A percentile compares a stretch with the other conserved stretches of the same genome.
phyloP scores from a whole-genome alignment of 108 stramenopile genomes.

The Nitzschia sp. region DNA sequence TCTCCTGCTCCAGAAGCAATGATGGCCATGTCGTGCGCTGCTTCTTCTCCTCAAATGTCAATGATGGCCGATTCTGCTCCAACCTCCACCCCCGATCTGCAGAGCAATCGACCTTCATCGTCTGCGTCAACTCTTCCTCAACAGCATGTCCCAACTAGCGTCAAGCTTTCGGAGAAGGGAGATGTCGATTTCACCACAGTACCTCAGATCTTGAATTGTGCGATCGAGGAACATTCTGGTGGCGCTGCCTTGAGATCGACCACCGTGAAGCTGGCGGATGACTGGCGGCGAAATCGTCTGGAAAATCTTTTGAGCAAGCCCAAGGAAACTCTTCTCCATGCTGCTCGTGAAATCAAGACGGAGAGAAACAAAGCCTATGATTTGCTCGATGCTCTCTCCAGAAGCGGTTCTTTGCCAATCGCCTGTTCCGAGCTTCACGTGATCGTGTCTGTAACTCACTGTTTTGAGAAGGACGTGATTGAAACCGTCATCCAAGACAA shows the following conservation, averaged over 20 bases:
- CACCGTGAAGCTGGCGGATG: constrained; percentile 50
- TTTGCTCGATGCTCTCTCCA: constrained; percentile 80
- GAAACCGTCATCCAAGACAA: constrained; percentile 80
- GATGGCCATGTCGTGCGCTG: background rate
- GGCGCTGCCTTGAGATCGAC: constrained; percentile 66
- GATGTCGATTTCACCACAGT: constrained; percentile 60
- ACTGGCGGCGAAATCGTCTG: constrained; percentile 57
- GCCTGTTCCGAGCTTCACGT: constrained; percentile 77
- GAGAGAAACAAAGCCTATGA: constrained; percentile 85
- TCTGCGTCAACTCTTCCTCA: background rate
- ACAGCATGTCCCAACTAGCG: background rate
- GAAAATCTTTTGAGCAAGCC: constrained; percentile 46
- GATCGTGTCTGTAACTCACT: constrained; percentile 81
- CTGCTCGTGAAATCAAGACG: constrained; percentile 26
- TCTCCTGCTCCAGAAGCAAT: background rate
- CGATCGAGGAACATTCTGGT: constrained; percentile 51
- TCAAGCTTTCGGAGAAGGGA: background rate
- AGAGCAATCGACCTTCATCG: background rate
- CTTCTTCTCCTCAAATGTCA: background rate
- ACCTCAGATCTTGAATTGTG: constrained; percentile 63
- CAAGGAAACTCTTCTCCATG: constrained; percentile 1
- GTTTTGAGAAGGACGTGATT: constrained; percentile 82
- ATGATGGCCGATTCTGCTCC: background rate
- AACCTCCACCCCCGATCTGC: background rate
- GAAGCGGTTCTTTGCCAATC: constrained; percentile 79